Evolutionary conservation across 179 eudicot genomes (phyloP), one percentile per base, ranked within the genome.

Genomic region (Camellia oleifera): DNA sequence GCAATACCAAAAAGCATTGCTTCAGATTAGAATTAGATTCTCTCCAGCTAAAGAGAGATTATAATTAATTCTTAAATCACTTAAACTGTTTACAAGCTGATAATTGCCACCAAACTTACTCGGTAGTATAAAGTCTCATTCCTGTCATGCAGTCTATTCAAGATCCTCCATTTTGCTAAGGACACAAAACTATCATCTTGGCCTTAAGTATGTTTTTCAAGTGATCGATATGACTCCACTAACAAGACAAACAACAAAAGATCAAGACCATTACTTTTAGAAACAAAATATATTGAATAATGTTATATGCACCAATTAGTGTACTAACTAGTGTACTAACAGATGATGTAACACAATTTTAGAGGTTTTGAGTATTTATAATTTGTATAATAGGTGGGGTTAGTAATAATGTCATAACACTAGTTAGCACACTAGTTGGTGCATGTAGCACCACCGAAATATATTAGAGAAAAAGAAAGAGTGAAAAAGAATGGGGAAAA

Each of bases 81-180:
- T 40, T 32, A 32, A 32, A 69, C 1, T 58, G 57, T 54, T 61
- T 71, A 68, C 23, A 71, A 61, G 57, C 7, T 69, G 12, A 52
- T 46, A 78, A 44, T 14, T 77, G 54, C 67, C 71, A 52, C 61
- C 79, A 73, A 50, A 82, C 97, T 90, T 91, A 96, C 99, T 85
- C 97, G 86, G 85, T 94, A 97, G 80, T 97, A 97, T 70, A 96
- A 85, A 42, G 96, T 96, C 92, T 96, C 99, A 84, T 96, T 96
- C 83, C 99, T 92, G 86, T 96, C 99, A 80, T 96, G 99, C 71
- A 96, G 85, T 84, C 99, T 91, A 79, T 96, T 96, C 81, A 96
- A 83, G 81, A 94, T 92, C 88, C 99, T 94, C 99, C 99, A 96
- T 87, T 96, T 96, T 71, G 98, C 90, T 74, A 96, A 88, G 32